phyloP scores from a whole-genome alignment of 139 green algal species.

The Dunaliella primolecta region DNA sequence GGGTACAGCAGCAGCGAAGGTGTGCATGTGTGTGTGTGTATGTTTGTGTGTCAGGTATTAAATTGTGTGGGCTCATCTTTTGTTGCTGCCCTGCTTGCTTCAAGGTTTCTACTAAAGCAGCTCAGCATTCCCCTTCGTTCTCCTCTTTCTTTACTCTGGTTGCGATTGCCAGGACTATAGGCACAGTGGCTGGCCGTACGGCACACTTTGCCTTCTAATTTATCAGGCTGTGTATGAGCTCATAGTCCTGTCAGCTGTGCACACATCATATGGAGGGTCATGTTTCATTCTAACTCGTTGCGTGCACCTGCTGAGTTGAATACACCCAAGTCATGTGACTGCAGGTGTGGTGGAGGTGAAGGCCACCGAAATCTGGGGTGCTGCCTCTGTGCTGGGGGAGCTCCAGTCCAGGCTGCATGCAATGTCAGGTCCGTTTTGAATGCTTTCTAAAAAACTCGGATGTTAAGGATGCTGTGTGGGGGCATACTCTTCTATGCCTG shows the following conservation, averaged over 20 bases:
- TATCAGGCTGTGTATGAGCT: background rate
- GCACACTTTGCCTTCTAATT: background rate
- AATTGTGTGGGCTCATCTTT: background rate
- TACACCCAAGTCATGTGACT: background rate
- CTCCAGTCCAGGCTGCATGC: background rate
- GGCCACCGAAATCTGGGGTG: background rate
- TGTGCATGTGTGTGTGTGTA: background rate
- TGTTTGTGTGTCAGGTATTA: background rate
- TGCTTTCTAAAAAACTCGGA: too few relatives aligned
- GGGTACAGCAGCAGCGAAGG: background rate
- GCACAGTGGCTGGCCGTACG: background rate
- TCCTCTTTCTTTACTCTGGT: background rate
- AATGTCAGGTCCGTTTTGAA: conserved; percentile 8
- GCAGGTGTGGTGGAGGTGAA: background rate
- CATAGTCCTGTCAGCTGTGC: background rate
- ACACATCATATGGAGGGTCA: background rate
- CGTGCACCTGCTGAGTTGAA: background rate
- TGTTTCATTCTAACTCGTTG: background rate
- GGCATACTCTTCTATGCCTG: too few relatives aligned
- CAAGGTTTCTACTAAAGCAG: too few relatives aligned
- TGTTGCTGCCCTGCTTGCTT: too few relatives aligned
- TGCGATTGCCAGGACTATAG: background rate
- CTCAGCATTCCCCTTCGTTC: background rate
- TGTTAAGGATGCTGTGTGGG: too few relatives aligned
- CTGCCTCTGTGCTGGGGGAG: background rate